phyloP scores from a whole-genome alignment of 1,284 basidiomycete species.

The Calocybe gambosa region DNA sequence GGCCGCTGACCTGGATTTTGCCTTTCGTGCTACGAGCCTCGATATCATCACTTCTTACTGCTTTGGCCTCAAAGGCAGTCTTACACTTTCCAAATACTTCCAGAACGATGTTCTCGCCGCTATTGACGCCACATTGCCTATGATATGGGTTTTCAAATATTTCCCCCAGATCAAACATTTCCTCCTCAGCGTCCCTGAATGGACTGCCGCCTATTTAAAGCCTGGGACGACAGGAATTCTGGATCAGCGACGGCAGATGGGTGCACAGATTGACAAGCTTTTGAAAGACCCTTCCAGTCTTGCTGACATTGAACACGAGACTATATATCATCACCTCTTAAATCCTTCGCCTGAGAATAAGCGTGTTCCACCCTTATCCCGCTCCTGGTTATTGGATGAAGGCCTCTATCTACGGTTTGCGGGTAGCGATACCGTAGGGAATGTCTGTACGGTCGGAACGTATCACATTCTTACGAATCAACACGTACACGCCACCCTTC shows the following conservation, averaged over 20 bases:
- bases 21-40: constrained; percentile 27
- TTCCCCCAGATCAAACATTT: constrained; percentile 24
- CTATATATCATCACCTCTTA: constrained; percentile 29
- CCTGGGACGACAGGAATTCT: constrained; percentile 9
- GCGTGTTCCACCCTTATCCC: constrained; percentile 23
- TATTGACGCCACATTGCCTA: constrained; percentile 23
- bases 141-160: constrained; percentile 29
- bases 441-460: constrained; percentile 28
- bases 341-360: constrained; percentile 25
- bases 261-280: constrained; percentile 19
- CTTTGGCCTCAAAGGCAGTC: constrained; percentile 24
- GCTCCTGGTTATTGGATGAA: constrained; percentile 30
- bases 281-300: constrained; percentile 20
- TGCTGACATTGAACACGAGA: constrained; percentile 20
- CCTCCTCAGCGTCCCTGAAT: constrained; percentile 26
- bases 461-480: constrained; percentile 24
- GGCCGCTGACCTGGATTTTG: constrained; percentile 26
- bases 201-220: constrained; percentile 23
- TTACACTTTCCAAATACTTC: constrained; percentile 22
- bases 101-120: constrained; percentile 25
- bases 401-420: constrained; percentile 29
- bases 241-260: constrained; percentile 9
- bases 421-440: constrained; percentile 35
- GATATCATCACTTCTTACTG: constrained; percentile 33
- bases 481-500: constrained; percentile 12